Evolutionary conservation across 352 stramenopile species (phyloP).

Genomic region (Globisporangium takayamanum): DNA sequence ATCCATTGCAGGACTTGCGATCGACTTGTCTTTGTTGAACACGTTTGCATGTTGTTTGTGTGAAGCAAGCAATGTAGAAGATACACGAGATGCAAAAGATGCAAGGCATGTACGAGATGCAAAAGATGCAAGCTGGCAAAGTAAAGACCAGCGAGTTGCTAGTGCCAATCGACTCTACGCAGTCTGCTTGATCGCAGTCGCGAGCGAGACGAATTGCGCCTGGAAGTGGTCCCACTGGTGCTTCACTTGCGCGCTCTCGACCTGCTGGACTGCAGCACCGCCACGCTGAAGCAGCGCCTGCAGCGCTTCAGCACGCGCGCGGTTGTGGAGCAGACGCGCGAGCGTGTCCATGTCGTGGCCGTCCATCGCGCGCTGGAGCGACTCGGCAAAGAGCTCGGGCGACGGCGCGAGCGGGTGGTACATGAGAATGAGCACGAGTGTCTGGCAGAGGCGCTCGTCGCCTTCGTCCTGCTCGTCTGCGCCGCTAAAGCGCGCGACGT

Average conservation of each 20-base stretch:
- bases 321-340: slow-evolving; percentile 67
- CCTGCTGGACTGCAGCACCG: slow-evolving; percentile 40
- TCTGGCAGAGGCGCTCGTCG: slow-evolving; percentile 66
- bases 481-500: slow-evolving; percentile 19
- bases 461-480: slow-evolving; percentile 25
- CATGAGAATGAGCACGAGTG: slow-evolving; percentile 72
- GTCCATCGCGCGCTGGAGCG: slow-evolving; percentile 47
- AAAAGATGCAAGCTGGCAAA: background rate
- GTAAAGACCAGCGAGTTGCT: background rate
- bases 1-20: too few relatives aligned
- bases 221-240: slow-evolving; percentile 58
- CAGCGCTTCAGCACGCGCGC: slow-evolving; percentile 56
- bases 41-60: background rate
- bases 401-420: slow-evolving; percentile 73
- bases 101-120: slow-evolving; percentile 1
- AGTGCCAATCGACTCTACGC: slow-evolving; percentile 16
- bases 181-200: slow-evolving; percentile 72
- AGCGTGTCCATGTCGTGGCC: slow-evolving; percentile 55
- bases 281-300: slow-evolving; percentile 74
- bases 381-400: slow-evolving; percentile 58
- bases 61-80: background rate
- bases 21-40: background rate
- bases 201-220: slow-evolving; percentile 63
- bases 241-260: slow-evolving; percentile 40
- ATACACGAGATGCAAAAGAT: background rate